Evolutionary conservation across 2,329 filamentous ascomycete genomes (phyloP).

Genomic region (Fusarium tanahbumbuense): DNA sequence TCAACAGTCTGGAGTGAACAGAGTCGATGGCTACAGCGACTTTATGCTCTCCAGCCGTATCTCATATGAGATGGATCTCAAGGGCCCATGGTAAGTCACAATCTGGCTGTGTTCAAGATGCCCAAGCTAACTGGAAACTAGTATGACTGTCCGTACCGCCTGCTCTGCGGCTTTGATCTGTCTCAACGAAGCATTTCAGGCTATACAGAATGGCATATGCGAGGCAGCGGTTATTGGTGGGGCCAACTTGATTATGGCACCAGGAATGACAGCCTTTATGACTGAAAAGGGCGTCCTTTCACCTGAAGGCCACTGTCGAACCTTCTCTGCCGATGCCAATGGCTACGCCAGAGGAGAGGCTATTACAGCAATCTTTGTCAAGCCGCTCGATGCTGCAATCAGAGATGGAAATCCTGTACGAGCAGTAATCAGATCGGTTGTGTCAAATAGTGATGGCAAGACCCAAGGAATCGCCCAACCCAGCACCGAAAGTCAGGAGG

Average conservation of each 20-base stretch:
- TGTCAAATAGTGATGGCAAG: slow-evolving; percentile 12
- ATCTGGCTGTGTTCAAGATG: too few species aligned
- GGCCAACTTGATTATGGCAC: slow-evolving; percentile 14
- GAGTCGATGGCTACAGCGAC: slow-evolving; percentile 4
- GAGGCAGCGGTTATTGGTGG: slow-evolving; percentile 9
- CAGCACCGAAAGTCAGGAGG: slow-evolving; percentile 45
- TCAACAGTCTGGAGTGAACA: not conserved
- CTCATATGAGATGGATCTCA: slow-evolving; percentile 5
- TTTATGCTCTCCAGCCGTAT: slow-evolving; percentile 8
- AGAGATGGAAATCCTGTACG: not conserved
- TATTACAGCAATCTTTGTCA: slow-evolving; percentile 12
- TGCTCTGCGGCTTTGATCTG: slow-evolving; percentile 20
- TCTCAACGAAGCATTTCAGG: slow-evolving; percentile 15
- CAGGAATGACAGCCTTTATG: slow-evolving; percentile 2
- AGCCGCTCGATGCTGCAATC: not conserved
- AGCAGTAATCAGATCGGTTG: slow-evolving; percentile 3
- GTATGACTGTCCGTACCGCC: slow-evolving; percentile 8
- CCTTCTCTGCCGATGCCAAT: slow-evolving; percentile 13
- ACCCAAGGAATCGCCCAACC: not conserved
- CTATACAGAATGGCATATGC: slow-evolving; percentile 7
- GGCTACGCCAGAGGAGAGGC: slow-evolving; percentile 32
- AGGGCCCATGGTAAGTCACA: not conserved
- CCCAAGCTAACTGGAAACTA: too few species aligned
- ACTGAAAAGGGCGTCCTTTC: slow-evolving; percentile 4
- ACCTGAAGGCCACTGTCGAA: slow-evolving; percentile 6